Percentiles rank a stretch among this genome's conserved stretches.
These are phyloP conservation scores for Kalmusia sp. DNA, from an alignment of 2,329 filamentous ascomycete genomes.

Conservation along the genomic window DNA sequence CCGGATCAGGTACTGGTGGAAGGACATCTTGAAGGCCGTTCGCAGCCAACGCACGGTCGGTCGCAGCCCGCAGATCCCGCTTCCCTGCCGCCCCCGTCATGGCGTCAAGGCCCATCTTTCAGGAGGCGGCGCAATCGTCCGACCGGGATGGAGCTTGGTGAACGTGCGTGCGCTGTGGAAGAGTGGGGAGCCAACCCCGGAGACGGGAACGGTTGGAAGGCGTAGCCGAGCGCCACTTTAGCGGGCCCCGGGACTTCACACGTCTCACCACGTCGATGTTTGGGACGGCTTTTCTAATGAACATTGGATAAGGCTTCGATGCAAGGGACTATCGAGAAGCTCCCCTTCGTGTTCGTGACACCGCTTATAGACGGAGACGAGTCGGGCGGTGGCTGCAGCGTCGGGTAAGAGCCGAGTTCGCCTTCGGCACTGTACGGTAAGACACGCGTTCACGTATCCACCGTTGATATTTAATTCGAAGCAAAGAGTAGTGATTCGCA, in stretches of 20 bases:
- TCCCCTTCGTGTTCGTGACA: no score
- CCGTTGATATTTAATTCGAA: not conserved
- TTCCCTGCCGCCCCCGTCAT: not conserved
- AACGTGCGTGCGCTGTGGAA: not conserved
- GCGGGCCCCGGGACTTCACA: not conserved
- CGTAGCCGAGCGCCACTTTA: not conserved
- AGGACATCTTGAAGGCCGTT: no score
- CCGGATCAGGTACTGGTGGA: not conserved
- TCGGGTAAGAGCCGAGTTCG: not conserved
- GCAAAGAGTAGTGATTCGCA: not conserved
- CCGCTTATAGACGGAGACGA: no score
- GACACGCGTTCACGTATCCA: not conserved
- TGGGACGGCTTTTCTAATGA: not conserved
- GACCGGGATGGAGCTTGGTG: not conserved
- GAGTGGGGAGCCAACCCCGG: not conserved
- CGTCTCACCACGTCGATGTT: not conserved
- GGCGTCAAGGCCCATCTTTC: not conserved
- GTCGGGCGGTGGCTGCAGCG: not conserved
- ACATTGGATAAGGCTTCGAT: no score
- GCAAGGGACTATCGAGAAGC: no score
- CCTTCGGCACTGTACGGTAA: not conserved
- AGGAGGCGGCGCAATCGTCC: not conserved
- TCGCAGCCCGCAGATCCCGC: slow-evolving; percentile 2
- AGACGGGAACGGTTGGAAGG: not conserved
- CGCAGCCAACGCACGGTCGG: not conserved